Percentiles rank a stretch among this genome's conserved stretches.
Evolutionary conservation across 176 grass and related monocot species (phyloP).

Genomic region (Saccharum spontaneum): DNA sequence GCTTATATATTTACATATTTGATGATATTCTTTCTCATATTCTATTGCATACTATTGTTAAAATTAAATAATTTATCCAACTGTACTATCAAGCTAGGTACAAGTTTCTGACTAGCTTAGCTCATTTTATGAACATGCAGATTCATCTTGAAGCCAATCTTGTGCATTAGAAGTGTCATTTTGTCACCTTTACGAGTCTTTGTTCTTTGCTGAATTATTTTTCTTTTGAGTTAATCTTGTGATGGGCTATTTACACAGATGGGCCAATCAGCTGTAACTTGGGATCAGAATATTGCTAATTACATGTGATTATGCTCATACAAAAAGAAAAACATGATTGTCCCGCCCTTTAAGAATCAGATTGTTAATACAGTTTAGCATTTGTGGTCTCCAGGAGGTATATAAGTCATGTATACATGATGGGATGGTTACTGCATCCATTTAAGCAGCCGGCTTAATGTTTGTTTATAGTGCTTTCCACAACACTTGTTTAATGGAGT

Average conservation of each 20-base stretch:
- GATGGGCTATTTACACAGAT: constrained; percentile 4
- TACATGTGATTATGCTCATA: background rate
- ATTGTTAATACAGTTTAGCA: background rate
- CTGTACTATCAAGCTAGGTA: background rate
- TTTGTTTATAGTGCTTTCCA: background rate
- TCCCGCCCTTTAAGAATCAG: background rate
- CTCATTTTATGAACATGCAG: constrained; percentile 2
- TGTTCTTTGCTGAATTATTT: background rate
- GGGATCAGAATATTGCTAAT: background rate
- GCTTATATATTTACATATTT: background rate
- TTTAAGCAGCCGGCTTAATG: background rate
- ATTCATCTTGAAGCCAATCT: constrained; percentile 3
- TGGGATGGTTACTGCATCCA: background rate
- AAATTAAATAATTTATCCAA: background rate
- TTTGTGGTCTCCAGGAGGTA: background rate
- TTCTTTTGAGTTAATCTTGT: background rate
- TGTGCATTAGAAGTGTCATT: background rate
- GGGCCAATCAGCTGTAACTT: background rate
- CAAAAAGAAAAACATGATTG: background rate
- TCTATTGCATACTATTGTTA: background rate
- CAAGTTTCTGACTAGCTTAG: constrained; percentile 1
- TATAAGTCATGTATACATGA: background rate
- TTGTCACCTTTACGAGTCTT: background rate
- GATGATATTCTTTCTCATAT: background rate
- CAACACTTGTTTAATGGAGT: background rate